phyloP scores from a whole-genome alignment of 371 early-diverging fungal genomes.

The Cokeromyces recurvatus region DNA sequence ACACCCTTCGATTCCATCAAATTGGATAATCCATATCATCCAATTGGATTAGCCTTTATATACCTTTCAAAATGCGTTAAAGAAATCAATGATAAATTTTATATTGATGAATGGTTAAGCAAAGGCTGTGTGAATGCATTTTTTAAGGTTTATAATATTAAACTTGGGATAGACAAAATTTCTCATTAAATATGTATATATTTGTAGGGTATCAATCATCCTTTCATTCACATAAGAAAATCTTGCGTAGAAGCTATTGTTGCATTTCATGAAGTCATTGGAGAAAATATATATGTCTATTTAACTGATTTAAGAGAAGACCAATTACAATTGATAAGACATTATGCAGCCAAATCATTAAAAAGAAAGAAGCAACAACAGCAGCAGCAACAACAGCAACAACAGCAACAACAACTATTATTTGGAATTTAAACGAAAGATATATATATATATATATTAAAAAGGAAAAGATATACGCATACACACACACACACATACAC shows the following conservation, averaged over 20 bases:
- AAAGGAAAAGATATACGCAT: too few relatives aligned
- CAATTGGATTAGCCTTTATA: constrained; percentile 44
- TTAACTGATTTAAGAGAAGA: constrained; percentile 41
- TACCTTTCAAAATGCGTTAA: constrained; percentile 41
- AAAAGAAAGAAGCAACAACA: constrained; percentile 36
- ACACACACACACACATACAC: too few relatives aligned
- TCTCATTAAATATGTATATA: too few relatives aligned
- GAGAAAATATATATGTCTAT: constrained; percentile 35
- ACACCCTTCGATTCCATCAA: constrained; percentile 16
- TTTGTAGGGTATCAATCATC: constrained; percentile 38
- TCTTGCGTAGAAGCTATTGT: constrained; percentile 46
- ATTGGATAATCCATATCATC: constrained; percentile 28
- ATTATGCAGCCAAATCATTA: constrained; percentile 40
- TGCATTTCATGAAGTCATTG: constrained; percentile 40
- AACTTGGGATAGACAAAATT: background rate
- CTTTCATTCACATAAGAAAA: constrained; percentile 41
- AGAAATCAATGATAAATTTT: constrained; percentile 30
- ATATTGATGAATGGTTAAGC: constrained; percentile 38
- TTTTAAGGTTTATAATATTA: constrained; percentile 25
- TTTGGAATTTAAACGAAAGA: too few relatives aligned
- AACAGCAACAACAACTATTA: background rate
- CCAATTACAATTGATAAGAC: constrained; percentile 35
- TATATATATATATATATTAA: too few relatives aligned
- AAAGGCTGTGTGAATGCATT: constrained; percentile 39
- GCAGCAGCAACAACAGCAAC: background rate